Evolutionary conservation across 2,329 filamentous ascomycete species (phyloP), one percentile per base, ranked within the genome.

Genomic region (Stemphylium lycopersici): DNA sequence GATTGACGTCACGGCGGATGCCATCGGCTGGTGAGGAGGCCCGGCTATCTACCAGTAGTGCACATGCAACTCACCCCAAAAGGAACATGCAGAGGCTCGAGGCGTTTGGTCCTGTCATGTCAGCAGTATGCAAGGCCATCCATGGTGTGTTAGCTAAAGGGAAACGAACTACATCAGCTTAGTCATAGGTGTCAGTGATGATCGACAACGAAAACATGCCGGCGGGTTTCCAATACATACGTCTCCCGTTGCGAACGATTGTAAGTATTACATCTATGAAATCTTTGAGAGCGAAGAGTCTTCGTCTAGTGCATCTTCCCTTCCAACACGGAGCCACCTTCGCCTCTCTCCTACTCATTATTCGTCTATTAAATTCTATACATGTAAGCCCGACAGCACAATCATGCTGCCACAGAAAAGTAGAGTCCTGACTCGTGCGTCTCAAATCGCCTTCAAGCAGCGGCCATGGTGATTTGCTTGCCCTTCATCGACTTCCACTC

Each of bases 401-500:
- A 26, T 26, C 16, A 36, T 52, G 48, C 51, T 20, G 15, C 50
- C 32, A 58, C 55, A 47, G 51, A 51, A 36, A 37, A 50, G 38
- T 50, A 47, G 6, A 32, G 20, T 52, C 33, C 37, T 42, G 38
- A 47, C 32, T n/a, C 18, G 18, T 11, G 33, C 16, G 12, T 18
- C 32, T 16, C 12, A 31, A 26, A 48, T 20, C 40, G 8, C 34
- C 7, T 3, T 33, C 61, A 73, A 22, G 70, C 70, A 34, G 68
- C 70, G 37, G 57, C 63, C 71, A 73, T 72, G 60, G 76, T 70
- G 44, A 79, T 73, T 61, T 78, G 76, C 67, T 78, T 77, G 65
- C 83, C 84, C 78, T 89, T 90, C 66, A 90, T 85, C 59, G 78
- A 86, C 69, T 79, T 83, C 86, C 86, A 90, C 75, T 90, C 83